Percentiles rank a stretch among this genome's conserved stretches.
Conservation (phyloP, 139 green algal genomes). For the Protoeuglena noctilucae region DNA sequence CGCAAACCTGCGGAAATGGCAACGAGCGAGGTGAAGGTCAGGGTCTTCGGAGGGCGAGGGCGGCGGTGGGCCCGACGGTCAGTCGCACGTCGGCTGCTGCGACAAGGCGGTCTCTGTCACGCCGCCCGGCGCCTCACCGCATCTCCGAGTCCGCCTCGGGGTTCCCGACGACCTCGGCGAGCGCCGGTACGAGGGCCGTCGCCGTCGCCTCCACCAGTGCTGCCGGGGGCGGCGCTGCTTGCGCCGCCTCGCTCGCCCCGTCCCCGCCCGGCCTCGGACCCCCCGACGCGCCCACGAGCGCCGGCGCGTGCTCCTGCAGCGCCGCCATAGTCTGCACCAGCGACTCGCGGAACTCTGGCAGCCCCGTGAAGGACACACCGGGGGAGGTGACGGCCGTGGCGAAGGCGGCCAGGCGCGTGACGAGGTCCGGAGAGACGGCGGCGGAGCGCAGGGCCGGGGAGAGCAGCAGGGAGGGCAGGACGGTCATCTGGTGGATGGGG, state of each 20-base stretch:
- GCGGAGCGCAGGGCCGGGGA: conserved; percentile 28
- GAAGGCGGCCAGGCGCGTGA: conserved; percentile 30
- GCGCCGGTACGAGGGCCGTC: conserved; percentile 40
- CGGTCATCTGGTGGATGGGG: conserved; percentile 19
- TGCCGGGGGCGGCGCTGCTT: conserved; percentile 1
- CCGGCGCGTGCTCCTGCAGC: conserved; percentile 33
- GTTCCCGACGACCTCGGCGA: conserved; percentile 30
- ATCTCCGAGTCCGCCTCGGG: conserved; percentile 20
- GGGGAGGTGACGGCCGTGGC: conserved; percentile 13
- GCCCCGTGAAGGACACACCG: conserved; percentile 5
- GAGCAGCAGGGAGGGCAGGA: conserved; percentile 46
- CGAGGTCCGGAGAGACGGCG: conserved; percentile 25
- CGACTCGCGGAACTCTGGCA: conserved; percentile 34
- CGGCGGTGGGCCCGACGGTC: conserved; percentile 67
- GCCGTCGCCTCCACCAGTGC: conserved; percentile 28
- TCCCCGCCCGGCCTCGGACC: not conserved
- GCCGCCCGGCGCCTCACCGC: no score
- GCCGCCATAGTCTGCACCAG: conserved; percentile 56
- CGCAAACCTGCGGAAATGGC: no score
- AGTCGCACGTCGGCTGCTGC: no score
- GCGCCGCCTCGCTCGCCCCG: not conserved
- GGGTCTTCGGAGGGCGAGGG: conserved; percentile 73
- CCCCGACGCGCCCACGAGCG: conserved; percentile 23
- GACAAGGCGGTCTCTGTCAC: no score
- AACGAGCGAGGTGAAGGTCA: no score